Evolutionary conservation across 176 grass and related monocot species (phyloP), one percentile per base, ranked within the genome.

Genomic region (Ensete glaucum): DNA sequence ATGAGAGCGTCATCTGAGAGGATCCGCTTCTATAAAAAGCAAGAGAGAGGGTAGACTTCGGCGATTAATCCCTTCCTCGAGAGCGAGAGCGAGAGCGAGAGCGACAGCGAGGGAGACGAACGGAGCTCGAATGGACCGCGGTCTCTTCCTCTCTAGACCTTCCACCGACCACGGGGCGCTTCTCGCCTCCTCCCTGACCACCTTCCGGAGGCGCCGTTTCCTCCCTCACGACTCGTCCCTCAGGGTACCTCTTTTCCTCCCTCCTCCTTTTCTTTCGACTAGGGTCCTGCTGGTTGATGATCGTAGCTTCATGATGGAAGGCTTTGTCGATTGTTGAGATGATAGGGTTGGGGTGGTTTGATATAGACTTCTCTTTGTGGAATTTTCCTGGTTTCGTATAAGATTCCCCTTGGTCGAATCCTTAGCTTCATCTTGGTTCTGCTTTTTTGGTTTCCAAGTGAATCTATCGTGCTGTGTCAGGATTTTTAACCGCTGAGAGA

Each of bases 151-250:
- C 34, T 29, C 57, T 63, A 16, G 74, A 9, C 27, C 20, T 43
- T 27, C 74, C 10, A 26, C 65, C 53, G 60, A 69, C 22, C 74
- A 24, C 19, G 75, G 79, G 14, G 73, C 73, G 14, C 29, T 72
- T n/a, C 73, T 87, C 73, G 77, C 57, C 57, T 60, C 57, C 16
- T 82, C 82, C 13, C 71, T 82, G 71, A 52, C 73, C 23, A 63
- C 13, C 51, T 22, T 8, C 49, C 83, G 72, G 21, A 59, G 16
- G 53, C 20, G 26, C 57, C 13, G 11, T 63, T 16, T 50, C 77
- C 60, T 74, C 54, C 53, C 68, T 51, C 51, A 14, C 9, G 16
- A 25, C 21, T 75, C 77, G 8, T 64, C 68, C 13, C 29, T 50
- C 58, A 52, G 64, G 74, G 58, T 76, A 56, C 57, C 12, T 60